Base-by-base conservation (phyloP, 1,284 basidiomycete genomes). In the Cryptococcus sp. region DNA sequence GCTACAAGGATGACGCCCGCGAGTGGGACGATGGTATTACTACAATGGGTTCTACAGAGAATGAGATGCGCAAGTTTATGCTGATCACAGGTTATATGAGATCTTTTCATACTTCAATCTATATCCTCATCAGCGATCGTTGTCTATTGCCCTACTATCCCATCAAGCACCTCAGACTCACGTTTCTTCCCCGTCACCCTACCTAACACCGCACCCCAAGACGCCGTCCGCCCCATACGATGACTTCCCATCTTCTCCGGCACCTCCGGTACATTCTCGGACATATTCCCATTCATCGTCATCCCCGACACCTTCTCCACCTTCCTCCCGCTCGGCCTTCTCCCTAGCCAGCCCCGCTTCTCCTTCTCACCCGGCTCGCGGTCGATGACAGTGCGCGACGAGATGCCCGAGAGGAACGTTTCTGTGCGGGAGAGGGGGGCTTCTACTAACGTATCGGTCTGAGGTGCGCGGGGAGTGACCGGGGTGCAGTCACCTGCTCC, bases 261-360 rank as follows among this genome's bases (percentile, higher is more conserved):
- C 11, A 20, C n/a, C n/a, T n/a, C n/a, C n/a, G n/a, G n/a, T n/a
- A n/a, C n/a, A n/a, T n/a, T n/a, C n/a, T n/a, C n/a, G n/a, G n/a
- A n/a, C n/a, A n/a, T n/a, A n/a, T n/a, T 45, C 13, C 24, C 43
- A 11, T 5, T 23, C 46, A 16, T 20, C 28, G 9, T 40, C 44
- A 40, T 24, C 49, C 11, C 18, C 50, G 11, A 18, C n/a, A 4
- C 4, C 38, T 21, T 47, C 55, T 20, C 47, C 44, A 23, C 24
- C 35, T 20, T 49, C 35, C 55, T 61, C 33, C 50, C 36, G 21
- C 58, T 60, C 9, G 4, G 33, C 39, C 54, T 37, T 5, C 58
- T 43, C 9, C 60, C 38, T 13, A 66, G 42, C 55, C 62, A 60
- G 18, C 56, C 24, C 28, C 44, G 42, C 37, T 57, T 59, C 13